Evolutionary conservation across 1,284 basidiomycete species (phyloP), one percentile per base, ranked within the genome.

Genomic region (Cystobasidium slooffiae): DNA sequence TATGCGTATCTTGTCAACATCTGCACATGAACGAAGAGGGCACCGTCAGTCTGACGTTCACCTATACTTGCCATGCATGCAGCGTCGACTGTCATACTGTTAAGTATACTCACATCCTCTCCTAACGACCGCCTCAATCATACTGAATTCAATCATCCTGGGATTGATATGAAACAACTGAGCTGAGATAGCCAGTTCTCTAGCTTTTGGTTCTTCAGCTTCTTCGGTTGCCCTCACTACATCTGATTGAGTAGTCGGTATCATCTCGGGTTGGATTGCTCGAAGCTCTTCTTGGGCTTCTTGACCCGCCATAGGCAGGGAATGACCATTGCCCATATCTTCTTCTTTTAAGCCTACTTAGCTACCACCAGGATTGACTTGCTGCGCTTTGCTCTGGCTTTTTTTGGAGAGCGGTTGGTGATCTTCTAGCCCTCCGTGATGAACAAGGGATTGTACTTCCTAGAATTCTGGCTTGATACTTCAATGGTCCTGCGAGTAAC

Each of bases 111-210:
- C 22, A 66, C 64, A 66, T 52, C 64, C 64, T 24, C 64, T 51
- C 49, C 64, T 66, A n/a, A 66, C 64, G 24, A 69, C 53, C n/a
- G 46, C 55, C 20, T 59, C 53, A 69, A 59, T 51, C 55, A 51
- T 69, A 47, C 68, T 68, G 44, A 51, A 69, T 20, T 69, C 55
- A 37, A 58, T 69, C 68, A 69, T 66, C 18, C 46, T 31, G 39
- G 69, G 69, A 53, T 72, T 72, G 37, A 72, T n/a, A 18, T 61
- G 49, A 44, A 53, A 64, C 31, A 72, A 55, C 14, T 59, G 56
- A 63, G 69, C 69, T n/a, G 46, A 52, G 7, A 72, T 62, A 39
- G 69, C 58, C 58, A 72, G 41, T 52, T 72, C 69, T 64, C 69
- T 31, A 24, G 56, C 47, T 14, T 43, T 44, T n/a, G 58, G 59